Base-by-base conservation (phyloP, 2,329 filamentous ascomycete genomes). In the Fusarium sp. region DNA sequence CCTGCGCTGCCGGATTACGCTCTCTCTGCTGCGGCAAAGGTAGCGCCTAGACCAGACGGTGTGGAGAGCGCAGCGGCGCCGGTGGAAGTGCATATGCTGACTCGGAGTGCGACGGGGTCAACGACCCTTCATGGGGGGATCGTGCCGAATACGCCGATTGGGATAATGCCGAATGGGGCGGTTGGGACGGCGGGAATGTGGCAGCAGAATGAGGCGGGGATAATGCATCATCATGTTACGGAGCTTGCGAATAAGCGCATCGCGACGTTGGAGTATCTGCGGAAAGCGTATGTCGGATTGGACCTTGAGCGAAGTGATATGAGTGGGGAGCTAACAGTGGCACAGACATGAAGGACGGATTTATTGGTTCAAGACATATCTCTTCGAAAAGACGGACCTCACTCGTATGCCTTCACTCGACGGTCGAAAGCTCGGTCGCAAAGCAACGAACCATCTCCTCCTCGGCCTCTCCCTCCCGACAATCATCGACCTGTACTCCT, bases 341-440 rank as follows among this genome's bases (percentile, higher is more conserved):
- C 8, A 54, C 45, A 97, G 94, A 33, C 95, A 99, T 79, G 94
- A 98, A 83, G 95, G 95, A 68, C 91, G 94, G 65, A 91, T 97
- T 45, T 98, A 97, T 85, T 98, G 96, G 95, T 98, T 98, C 86
- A 98, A 98, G 83, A 98, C 96, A 0, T 90, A 97, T 68, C 92
- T 97, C 78, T 97, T 97, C 82, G 93, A 94, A 73, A 93, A 94
- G 77, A 82, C 89, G 35, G 94, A 97, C 81, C 87, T 98, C 38
- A 85, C 88, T 57, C 91, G 92, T 78, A 92, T 98, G 85, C 91
- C 95, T 49, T 97, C 94, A 79, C 95, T 97, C 79, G 93, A 97
- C 66, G 85, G 90, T 8, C 91, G 93, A 72, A 96, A 95, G 79
- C 90, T 98, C 54, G 92, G 94, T 69, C 92, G 95, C 65, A 93